Conservation (phyloP, 2,329 filamentous ascomycete species). For the Ceratocystis destructans region DNA sequence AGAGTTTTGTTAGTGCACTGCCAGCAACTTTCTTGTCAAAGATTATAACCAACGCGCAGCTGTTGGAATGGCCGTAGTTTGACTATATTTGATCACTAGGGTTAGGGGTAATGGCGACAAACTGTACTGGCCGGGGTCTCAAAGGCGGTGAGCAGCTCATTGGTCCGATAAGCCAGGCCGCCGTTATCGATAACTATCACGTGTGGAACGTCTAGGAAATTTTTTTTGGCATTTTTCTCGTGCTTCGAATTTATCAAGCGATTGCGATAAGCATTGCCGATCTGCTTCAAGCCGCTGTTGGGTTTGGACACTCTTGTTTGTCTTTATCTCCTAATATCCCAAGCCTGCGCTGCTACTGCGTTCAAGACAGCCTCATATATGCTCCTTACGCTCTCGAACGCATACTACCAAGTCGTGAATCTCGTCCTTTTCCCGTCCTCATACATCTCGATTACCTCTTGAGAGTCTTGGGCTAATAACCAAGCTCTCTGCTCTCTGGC, state of each 20-base stretch:
- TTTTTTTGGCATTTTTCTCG: slow-evolving; percentile 13
- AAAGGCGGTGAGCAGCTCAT: slow-evolving; percentile 14
- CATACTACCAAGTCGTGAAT: too few species aligned
- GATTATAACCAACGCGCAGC: too few species aligned
- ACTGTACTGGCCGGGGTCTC: background rate
- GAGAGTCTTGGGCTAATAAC: slow-evolving; percentile 9
- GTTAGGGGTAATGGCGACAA: background rate
- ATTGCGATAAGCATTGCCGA: slow-evolving; percentile 12
- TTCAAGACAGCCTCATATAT: background rate
- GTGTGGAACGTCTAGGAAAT: slow-evolving; percentile 17
- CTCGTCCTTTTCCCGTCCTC: background rate
- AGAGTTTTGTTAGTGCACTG: too few species aligned
- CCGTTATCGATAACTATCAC: slow-evolving; percentile 19
- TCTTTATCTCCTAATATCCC: background rate
- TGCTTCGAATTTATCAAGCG: background rate
- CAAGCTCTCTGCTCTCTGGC: slow-evolving; percentile 11
- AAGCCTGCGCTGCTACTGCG: background rate
- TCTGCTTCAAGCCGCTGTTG: background rate
- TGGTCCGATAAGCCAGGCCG: slow-evolving; percentile 11
- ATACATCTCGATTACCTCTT: background rate
- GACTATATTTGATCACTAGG: background rate
- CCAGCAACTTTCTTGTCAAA: too few species aligned
- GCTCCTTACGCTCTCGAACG: too few species aligned
- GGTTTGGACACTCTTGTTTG: background rate
- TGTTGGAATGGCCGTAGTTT: too few species aligned